Evolutionary conservation across 2,329 filamentous ascomycete species (phyloP).

Genomic region (Aspergillus japonicus): DNA sequence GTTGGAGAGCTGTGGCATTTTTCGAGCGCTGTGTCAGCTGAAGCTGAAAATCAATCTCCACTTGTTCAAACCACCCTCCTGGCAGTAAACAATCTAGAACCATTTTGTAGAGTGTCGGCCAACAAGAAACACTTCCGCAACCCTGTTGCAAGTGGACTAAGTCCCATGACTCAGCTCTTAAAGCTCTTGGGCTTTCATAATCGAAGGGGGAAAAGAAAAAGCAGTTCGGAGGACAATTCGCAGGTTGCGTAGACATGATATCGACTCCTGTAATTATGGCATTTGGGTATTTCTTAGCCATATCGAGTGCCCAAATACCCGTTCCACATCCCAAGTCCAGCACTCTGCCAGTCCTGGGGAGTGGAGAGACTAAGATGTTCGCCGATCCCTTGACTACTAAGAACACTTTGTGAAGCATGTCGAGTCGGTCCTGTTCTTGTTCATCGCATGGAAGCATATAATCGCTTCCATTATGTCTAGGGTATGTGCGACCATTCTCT

Average conservation of each 20-base stretch:
- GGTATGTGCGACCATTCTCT: slow-evolving; percentile 70
- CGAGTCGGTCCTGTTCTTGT: slow-evolving; percentile 73
- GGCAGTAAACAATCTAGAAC: slow-evolving; percentile 73
- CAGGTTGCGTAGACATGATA: slow-evolving; percentile 61
- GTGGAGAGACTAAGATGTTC: slow-evolving; percentile 42
- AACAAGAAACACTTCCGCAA: slow-evolving; percentile 72
- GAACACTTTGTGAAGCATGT: slow-evolving; percentile 79
- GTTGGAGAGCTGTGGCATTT: slow-evolving; percentile 53
- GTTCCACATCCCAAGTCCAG: slow-evolving; percentile 78
- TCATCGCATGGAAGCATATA: slow-evolving; percentile 79
- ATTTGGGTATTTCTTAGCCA: slow-evolving; percentile 66
- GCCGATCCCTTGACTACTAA: slow-evolving; percentile 58
- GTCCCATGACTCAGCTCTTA: slow-evolving; percentile 70
- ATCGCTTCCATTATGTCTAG: slow-evolving; percentile 64
- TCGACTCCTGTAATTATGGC: slow-evolving; percentile 63
- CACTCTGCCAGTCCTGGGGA: slow-evolving; percentile 48
- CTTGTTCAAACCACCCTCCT: slow-evolving; percentile 76
- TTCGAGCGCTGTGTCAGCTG: slow-evolving; percentile 67
- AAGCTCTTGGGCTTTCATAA: slow-evolving; percentile 72
- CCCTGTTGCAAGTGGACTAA: slow-evolving; percentile 80
- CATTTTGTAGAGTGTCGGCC: slow-evolving; percentile 71
- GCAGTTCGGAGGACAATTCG: slow-evolving; percentile 69
- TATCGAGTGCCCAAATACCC: slow-evolving; percentile 86
- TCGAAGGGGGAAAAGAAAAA: slow-evolving; percentile 68
- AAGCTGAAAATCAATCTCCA: slow-evolving; percentile 83